Percentiles rank a stretch among this genome's conserved stretches.
phyloP scores from a whole-genome alignment of 1,284 basidiomycete genomes.

The Marasmius tenuissimus region DNA sequence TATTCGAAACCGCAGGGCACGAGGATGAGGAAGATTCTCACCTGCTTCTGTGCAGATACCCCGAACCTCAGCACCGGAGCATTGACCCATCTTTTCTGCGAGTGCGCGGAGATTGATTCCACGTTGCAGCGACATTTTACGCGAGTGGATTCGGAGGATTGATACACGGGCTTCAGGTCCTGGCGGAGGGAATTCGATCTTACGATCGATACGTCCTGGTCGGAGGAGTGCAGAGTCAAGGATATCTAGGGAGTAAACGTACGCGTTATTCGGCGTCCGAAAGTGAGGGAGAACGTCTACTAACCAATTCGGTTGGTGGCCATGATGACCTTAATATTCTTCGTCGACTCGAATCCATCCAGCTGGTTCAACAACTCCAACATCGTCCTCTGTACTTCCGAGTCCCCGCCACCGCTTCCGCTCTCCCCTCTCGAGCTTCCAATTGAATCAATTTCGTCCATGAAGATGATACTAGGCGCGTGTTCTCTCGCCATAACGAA shows the following conservation, averaged over 20 bases:
- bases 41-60: slow-evolving; percentile 99
- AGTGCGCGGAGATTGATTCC: slow-evolving; percentile 94
- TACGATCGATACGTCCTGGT: slow-evolving; percentile 96
- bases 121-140: slow-evolving; percentile 99
- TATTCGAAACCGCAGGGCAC: slow-evolving; percentile 1
- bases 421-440: slow-evolving; percentile 92
- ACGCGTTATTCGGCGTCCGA: not conserved
- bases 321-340: slow-evolving; percentile 99
- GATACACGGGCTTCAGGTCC: slow-evolving; percentile 97
- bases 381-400: slow-evolving; percentile 98
- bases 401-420: slow-evolving; percentile 89
- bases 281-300: slow-evolving; percentile 15
- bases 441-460: slow-evolving; percentile 99
- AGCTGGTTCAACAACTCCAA: slow-evolving; percentile 95
- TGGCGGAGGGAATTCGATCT: slow-evolving; percentile 99
- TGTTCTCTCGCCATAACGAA: slow-evolving; percentile 99
- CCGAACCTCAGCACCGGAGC: slow-evolving; percentile 95
- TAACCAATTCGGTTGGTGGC: slow-evolving; percentile 95
- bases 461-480: slow-evolving; percentile 99
- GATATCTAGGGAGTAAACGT: slow-evolving; percentile 64
- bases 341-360: slow-evolving; percentile 96
- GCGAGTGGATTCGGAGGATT: slow-evolving; percentile 95
- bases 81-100: slow-evolving; percentile 99
- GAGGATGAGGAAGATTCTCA: slow-evolving; percentile 35
- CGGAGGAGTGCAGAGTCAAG: slow-evolving; percentile 93